Conservation (phyloP, 192 early-diverging fungal genomes). For the Dissophora globulifera region DNA sequence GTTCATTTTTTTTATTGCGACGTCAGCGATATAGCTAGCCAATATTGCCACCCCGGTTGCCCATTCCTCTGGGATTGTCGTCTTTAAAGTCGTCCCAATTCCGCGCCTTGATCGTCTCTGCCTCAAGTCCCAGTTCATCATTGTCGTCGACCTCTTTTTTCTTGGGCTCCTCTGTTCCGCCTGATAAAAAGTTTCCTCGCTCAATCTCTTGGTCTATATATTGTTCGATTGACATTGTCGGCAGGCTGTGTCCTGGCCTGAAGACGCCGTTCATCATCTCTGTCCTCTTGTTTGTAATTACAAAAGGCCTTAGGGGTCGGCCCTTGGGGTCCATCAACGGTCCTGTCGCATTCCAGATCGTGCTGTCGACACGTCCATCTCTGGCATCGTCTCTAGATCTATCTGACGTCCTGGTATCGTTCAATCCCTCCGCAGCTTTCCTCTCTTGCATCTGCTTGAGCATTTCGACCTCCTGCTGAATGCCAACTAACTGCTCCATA, state of each 20-base stretch:
- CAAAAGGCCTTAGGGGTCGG: conserved; percentile 84
- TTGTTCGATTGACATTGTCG: conserved; percentile 97
- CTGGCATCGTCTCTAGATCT: conserved; percentile 26
- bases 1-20: background rate
- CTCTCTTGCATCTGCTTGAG: conserved; percentile 77
- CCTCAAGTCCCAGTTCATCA: conserved; percentile 82
- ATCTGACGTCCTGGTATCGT: conserved; percentile 20
- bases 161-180: conserved; percentile 84
- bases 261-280: conserved; percentile 85
- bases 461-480: conserved; percentile 84
- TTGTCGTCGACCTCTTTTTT: conserved; percentile 81
- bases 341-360: conserved; percentile 54
- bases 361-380: conserved; percentile 32
- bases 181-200: conserved; percentile 88
- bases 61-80: conserved; percentile 76
- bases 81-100: conserved; percentile 95
- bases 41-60: conserved; percentile 58
- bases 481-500: conserved; percentile 72
- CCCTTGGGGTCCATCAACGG: conserved; percentile 63
- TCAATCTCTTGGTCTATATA: conserved; percentile 88
- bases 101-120: conserved; percentile 85
- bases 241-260: conserved; percentile 83
- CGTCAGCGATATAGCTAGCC: conserved; percentile 1
- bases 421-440: conserved; percentile 42
- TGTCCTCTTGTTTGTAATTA: conserved; percentile 82